A percentile compares a stretch with the other conserved stretches of the same genome.
phyloP scores from a whole-genome alignment of 2,329 filamentous ascomycete genomes.

The Furcasterigmium sp. region DNA sequence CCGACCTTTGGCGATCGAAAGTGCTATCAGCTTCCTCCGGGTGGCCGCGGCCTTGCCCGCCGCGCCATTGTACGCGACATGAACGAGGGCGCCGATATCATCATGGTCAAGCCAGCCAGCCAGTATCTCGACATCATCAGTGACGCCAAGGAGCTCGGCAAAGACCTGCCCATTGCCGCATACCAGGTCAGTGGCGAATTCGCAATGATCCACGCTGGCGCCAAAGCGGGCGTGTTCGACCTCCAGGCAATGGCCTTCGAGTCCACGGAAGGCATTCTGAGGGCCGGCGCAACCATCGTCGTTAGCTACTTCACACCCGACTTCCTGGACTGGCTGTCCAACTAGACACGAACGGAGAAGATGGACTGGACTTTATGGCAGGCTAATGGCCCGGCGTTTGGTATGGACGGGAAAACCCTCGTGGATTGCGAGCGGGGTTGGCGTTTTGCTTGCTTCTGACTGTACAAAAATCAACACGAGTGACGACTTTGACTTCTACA shows the following conservation, averaged over 20 bases:
- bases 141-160: constrained; percentile 90
- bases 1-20: constrained; percentile 91
- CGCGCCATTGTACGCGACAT: constrained; percentile 89
- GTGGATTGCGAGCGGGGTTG: background rate
- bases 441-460: background rate
- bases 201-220: constrained; percentile 94
- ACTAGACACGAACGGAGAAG: constrained; percentile 20
- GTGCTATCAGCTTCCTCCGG: constrained; percentile 94
- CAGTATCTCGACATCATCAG: constrained; percentile 97
- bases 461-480: background rate
- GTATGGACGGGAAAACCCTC: background rate
- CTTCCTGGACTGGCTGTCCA: constrained; percentile 62
- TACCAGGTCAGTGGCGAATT: constrained; percentile 98
- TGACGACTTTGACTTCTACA: background rate
- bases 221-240: constrained; percentile 95
- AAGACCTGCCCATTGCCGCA: constrained; percentile 86
- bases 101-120: constrained; percentile 98
- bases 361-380: background rate
- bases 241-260: constrained; percentile 93
- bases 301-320: constrained; percentile 92
- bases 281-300: constrained; percentile 89
- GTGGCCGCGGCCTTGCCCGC: constrained; percentile 84
- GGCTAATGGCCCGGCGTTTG: too few species aligned
- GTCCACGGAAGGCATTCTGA: constrained; percentile 85
- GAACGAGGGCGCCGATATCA: constrained; percentile 89